Conservation (phyloP, 495 filamentous ascomycete species). For the Baudoinia panamericana region DNA sequence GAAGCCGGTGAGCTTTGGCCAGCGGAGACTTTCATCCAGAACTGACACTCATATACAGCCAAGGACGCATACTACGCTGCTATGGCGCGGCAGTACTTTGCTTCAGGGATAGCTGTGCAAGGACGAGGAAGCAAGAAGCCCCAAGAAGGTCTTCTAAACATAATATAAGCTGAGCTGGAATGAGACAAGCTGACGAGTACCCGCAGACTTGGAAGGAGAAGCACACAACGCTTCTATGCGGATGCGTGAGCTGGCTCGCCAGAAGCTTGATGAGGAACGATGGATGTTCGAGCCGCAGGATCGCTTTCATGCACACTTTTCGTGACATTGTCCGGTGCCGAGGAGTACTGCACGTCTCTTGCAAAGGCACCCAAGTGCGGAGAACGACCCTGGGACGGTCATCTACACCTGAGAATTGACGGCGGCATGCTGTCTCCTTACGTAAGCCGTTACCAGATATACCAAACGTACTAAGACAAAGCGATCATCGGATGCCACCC, state of each 20-base stretch:
- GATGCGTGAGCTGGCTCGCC: constrained; percentile 12
- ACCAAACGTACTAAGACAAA: too few relatives aligned
- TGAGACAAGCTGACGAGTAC: too few relatives aligned
- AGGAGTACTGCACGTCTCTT: too few relatives aligned
- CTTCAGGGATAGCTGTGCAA: constrained; percentile 2
- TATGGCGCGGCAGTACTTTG: constrained; percentile 12
- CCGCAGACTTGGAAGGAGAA: too few relatives aligned
- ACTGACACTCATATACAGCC: neutral
- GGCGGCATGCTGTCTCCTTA: too few relatives aligned
- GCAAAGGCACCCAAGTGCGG: too few relatives aligned
- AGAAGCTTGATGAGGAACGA: constrained; percentile 12
- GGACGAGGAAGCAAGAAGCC: constrained; percentile 2
- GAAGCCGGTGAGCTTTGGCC: neutral
- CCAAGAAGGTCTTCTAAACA: constrained; percentile 14
- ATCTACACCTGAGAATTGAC: too few relatives aligned
- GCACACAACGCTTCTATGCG: neutral
- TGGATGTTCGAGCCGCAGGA: constrained; percentile 15
- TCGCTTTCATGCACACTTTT: neutral
- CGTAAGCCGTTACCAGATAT: too few relatives aligned
- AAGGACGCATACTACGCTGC: constrained; percentile 9
- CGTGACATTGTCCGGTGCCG: too few relatives aligned
- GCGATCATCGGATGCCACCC: too few relatives aligned
- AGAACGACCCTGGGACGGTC: too few relatives aligned
- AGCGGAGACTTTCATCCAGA: neutral
- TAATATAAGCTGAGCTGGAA: too few relatives aligned